Base-by-base conservation (phyloP, 1,139 yeast species). In the Eremothecium cymbalariae region DNA sequence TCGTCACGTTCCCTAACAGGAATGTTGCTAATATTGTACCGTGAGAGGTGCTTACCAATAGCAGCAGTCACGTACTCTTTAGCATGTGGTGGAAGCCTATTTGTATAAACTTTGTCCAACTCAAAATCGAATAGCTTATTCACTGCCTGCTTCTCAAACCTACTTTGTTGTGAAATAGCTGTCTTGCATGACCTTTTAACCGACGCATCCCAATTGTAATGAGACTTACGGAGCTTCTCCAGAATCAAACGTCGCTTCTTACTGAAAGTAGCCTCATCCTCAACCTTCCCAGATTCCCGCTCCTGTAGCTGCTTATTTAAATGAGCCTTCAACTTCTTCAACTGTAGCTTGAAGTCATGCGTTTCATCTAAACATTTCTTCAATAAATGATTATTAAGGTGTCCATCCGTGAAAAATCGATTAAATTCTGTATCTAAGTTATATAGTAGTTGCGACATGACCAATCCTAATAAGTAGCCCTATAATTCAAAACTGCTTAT, bases 21-120 rank as follows among this genome's bases (percentile, higher is more conserved):
- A 14, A 51, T 29, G 18, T 42, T 42, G n/a, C 45, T 43, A 26
- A 52, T 38, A 25, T 43, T 46, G 39, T 53, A 55, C 28, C 58
- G 42, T 8, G 55, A 41, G 8, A 55, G 47, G 32, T 55, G 59
- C 19, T 40, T 43, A 8, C 50, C 52, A 5, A 55, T 50, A 2
- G 57, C 57, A 6, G 36, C 33, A 13, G 47, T 46, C 18, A 55
- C 45, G 33, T 44, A 38, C 12, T 33, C 19, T 28, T 41, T 45
- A 4, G 46, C 39, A 15, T 39, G 45, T 6, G 42, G 33, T 2
- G 53, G 47, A 8, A 68, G 50, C 19, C 57, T 57, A 40, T 67
- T 59, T 16, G 56, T 51, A 39, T 65, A 67, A 9, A 66, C 59
- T 13, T 57, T 54, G 28, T 60, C 62, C 8, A 60, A 32, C n/a